Percentiles rank a stretch among this genome's conserved stretches.
phyloP scores from a whole-genome alignment of 805 yeast species.

The Deakozyma indianensis region DNA sequence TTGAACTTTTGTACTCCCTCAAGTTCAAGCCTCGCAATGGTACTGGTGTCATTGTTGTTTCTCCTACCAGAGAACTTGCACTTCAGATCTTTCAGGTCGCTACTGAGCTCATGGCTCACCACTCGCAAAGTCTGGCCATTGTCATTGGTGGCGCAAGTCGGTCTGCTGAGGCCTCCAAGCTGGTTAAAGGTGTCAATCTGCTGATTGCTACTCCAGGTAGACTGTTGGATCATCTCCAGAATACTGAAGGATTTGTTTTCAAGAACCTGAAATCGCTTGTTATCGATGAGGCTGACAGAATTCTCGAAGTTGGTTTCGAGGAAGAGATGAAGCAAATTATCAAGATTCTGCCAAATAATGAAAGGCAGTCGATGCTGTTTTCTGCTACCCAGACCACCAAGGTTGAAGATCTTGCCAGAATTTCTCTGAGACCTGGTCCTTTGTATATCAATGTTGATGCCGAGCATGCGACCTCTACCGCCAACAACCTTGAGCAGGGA shows the following conservation, averaged over 20 bases:
- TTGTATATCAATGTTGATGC: slow-evolving; percentile 84
- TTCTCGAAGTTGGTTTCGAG: slow-evolving; percentile 94
- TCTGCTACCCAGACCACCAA: slow-evolving; percentile 99
- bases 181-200: slow-evolving; percentile 84
- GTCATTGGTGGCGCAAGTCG: slow-evolving; percentile 98
- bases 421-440: slow-evolving; percentile 89
- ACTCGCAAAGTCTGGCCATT: slow-evolving; percentile 88
- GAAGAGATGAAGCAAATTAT: slow-evolving; percentile 98
- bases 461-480: slow-evolving; percentile 75
- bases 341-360: slow-evolving; percentile 80
- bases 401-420: slow-evolving; percentile 95
- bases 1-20: slow-evolving; percentile 77
- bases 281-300: slow-evolving; percentile 97
- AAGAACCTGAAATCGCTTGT: slow-evolving; percentile 87
- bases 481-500: slow-evolving; percentile 95
- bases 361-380: slow-evolving; percentile 90
- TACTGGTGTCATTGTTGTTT: slow-evolving; percentile 88
- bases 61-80: slow-evolving; percentile 97
- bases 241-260: slow-evolving; percentile 85
- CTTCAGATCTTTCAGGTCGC: slow-evolving; percentile 97
- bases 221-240: slow-evolving; percentile 88
- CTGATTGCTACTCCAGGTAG: slow-evolving; percentile 97
- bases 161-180: slow-evolving; percentile 92
- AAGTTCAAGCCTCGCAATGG: slow-evolving; percentile 97
- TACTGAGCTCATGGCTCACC: slow-evolving; percentile 78